phyloP scores from a whole-genome alignment of 768 basidiomycete species.

The Boletus tomentosulus region DNA sequence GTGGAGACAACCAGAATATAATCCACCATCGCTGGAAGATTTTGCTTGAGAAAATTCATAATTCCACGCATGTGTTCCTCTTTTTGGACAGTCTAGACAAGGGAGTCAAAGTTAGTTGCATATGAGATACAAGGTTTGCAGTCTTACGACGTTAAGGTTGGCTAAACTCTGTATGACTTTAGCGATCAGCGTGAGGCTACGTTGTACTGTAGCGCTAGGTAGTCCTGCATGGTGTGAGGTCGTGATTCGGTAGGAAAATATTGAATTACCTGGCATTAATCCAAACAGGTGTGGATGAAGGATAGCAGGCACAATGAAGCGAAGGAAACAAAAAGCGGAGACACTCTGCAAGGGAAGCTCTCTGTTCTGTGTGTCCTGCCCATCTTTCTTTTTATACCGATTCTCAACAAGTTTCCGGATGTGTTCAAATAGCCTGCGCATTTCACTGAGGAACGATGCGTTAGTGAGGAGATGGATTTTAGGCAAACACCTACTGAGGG shows the following conservation, averaged over 20 bases:
- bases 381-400: conserved; percentile 46
- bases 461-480: conserved; percentile 6
- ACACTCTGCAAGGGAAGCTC: conserved; percentile 78
- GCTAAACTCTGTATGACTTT: conserved; percentile 89
- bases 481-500: conserved; percentile 53
- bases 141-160: conserved; percentile 70
- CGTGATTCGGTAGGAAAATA: background rate
- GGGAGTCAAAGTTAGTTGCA: conserved; percentile 1
- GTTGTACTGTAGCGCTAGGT: conserved; percentile 61
- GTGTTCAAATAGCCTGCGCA: conserved; percentile 64
- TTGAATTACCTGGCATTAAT: conserved; percentile 58
- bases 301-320: conserved; percentile 87
- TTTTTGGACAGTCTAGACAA: conserved; percentile 54
- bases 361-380: conserved; percentile 40
- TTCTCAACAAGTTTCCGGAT: conserved; percentile 71
- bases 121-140: background rate
- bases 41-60: conserved; percentile 66
- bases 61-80: conserved; percentile 81
- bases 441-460: conserved; percentile 47
- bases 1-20: conserved; percentile 74
- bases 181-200: conserved; percentile 80
- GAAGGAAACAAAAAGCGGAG: conserved; percentile 84
- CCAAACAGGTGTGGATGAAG: conserved; percentile 85
- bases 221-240: conserved; percentile 46
- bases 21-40: conserved; percentile 67